Conservation (phyloP, 208 protist species). For the Leishmania gerbilli region DNA sequence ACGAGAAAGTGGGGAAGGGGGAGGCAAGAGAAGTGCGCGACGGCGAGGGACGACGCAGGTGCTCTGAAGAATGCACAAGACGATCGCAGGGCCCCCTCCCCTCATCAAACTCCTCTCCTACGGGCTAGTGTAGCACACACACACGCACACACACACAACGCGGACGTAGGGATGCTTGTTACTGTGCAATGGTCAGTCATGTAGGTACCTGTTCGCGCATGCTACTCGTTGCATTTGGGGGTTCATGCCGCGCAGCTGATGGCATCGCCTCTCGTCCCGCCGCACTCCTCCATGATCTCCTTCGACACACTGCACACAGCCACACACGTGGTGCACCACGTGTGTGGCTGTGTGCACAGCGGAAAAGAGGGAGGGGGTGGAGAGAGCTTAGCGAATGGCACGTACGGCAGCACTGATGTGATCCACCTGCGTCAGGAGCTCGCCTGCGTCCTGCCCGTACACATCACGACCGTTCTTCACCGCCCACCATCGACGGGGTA, state of each 20-base stretch:
- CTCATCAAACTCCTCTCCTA: no score
- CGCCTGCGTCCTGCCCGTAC: neutral
- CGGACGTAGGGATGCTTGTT: neutral
- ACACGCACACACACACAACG: no score
- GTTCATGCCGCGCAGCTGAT: neutral
- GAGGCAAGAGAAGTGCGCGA: neutral
- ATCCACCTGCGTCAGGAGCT: neutral
- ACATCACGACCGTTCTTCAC: conserved; percentile 5
- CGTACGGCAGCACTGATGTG: neutral
- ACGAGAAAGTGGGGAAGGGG: neutral
- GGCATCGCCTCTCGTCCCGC: neutral
- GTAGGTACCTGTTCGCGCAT: neutral
- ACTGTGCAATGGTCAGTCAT: neutral
- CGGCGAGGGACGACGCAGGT: neutral
- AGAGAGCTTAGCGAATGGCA: conserved; percentile 1
- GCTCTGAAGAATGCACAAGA: no score
- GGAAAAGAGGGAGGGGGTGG: neutral
- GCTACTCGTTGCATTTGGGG: no score
- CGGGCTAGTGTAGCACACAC: no score
- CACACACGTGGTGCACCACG: neutral
- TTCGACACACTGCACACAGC: neutral
- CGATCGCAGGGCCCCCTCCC: no score
- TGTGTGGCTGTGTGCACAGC: neutral
- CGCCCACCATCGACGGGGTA: conserved; percentile 18
- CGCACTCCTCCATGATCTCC: neutral